Evolutionary conservation across 495 filamentous ascomycete genomes (phyloP).

Genomic region (Hypoxylon lienhwacheense): DNA sequence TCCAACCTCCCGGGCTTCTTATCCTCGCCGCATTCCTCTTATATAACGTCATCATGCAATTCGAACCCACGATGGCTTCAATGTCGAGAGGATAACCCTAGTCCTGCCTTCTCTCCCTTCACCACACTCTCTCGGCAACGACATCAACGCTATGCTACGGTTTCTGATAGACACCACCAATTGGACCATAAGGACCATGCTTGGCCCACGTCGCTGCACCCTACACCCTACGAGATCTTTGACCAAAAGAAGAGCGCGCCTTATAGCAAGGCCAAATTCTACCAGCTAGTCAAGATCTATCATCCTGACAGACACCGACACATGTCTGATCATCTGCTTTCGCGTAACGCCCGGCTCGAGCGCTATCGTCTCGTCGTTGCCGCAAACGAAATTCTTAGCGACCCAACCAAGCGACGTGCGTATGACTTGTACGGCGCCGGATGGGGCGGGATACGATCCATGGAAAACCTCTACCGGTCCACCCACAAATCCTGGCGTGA

Average conservation of each 20-base stretch:
- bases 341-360: constrained; percentile 66
- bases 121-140: constrained; percentile 15
- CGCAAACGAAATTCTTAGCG: constrained; percentile 88
- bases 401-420: constrained; percentile 71
- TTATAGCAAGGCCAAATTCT: constrained; percentile 83
- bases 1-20: constrained; percentile 20
- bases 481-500: constrained; percentile 54
- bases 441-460: constrained; percentile 61
- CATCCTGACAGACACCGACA: constrained; percentile 77
- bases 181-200: constrained; percentile 36
- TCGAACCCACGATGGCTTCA: constrained; percentile 16
- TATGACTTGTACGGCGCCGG: constrained; percentile 84
- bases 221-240: constrained; percentile 94
- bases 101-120: too few species aligned
- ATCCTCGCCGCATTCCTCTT: constrained; percentile 15
- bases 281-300: constrained; percentile 91
- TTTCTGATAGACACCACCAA: constrained; percentile 32
- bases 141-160: constrained; percentile 40
- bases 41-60: constrained; percentile 40
- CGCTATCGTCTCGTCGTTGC: constrained; percentile 84
- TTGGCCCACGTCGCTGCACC: constrained; percentile 51
- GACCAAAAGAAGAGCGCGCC: constrained; percentile 60
- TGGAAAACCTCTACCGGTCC: constrained; percentile 41
- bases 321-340: constrained; percentile 47
- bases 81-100: background rate